These are phyloP conservation scores for Talaromyces adpressus DNA, from an alignment of 495 filamentous ascomycete species.

Conservation along the genomic window DNA sequence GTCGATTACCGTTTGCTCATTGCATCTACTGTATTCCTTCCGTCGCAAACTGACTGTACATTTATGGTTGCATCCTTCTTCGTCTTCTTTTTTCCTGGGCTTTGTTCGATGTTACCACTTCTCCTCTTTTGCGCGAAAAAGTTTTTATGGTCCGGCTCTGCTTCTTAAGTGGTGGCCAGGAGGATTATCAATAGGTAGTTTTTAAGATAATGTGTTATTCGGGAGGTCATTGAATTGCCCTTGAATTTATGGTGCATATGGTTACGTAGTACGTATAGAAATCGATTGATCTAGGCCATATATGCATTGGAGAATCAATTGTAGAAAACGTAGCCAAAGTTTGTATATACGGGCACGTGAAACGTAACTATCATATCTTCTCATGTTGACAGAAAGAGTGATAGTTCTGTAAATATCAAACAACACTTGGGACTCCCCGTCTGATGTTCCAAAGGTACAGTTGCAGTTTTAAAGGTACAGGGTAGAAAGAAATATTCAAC, in stretches of 20 bases:
- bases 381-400: not conserved
- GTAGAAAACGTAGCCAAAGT: not conserved
- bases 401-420: not conserved
- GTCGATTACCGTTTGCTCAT: not conserved
- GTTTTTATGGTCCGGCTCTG: not conserved
- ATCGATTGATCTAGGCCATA: not conserved
- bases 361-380: not conserved
- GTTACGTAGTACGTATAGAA: not conserved
- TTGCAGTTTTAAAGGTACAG: slow-evolving; percentile 8
- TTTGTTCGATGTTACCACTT: slow-evolving; percentile 6
- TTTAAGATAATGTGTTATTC: not conserved
- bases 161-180: not conserved
- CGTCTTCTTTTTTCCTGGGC: not conserved
- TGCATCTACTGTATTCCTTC: not conserved
- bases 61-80: slow-evolving; percentile 7
- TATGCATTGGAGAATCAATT: not conserved
- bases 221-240: not conserved
- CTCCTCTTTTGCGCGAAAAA: slow-evolving; percentile 1
- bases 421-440: not conserved
- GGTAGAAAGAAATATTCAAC: slow-evolving; percentile 4
- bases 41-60: slow-evolving; percentile 1
- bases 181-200: not conserved
- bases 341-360: not conserved
- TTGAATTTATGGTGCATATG: not conserved
- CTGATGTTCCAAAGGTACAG: not conserved